Percentiles rank a stretch among this genome's conserved stretches.
phyloP scores from a whole-genome alignment of 73 alveolate species.

The Paramecium primaurelia region DNA sequence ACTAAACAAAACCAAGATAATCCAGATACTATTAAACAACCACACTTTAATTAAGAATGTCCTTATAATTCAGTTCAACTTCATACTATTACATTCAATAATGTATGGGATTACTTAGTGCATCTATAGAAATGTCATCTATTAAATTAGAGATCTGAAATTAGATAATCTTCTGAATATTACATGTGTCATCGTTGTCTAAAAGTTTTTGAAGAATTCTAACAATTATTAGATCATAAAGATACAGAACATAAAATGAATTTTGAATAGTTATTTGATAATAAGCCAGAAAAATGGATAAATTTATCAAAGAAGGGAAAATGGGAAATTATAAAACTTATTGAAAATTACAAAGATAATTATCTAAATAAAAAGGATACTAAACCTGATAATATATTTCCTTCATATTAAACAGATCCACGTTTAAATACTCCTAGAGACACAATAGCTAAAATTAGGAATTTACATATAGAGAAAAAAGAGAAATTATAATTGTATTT shows the following conservation, averaged over 20 bases:
- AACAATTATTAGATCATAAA: not conserved
- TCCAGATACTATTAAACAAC: not conserved
- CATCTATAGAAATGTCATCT: not conserved
- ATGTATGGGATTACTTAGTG: not conserved
- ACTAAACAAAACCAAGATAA: not conserved
- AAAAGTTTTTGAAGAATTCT: not conserved
- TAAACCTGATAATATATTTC: not conserved
- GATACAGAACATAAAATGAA: not conserved
- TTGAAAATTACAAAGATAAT: not conserved
- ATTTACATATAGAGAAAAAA: not conserved
- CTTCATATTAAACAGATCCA: not conserved
- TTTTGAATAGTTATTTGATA: not conserved
- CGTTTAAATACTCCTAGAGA: not conserved
- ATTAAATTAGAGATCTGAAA: not conserved
- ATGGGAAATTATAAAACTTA: not conserved
- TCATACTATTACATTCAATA: not conserved
- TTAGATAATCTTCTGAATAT: not conserved
- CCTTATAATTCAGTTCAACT: not conserved
- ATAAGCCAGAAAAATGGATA: not conserved
- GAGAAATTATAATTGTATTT: not conserved
- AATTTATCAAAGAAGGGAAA: not conserved
- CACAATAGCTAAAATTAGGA: not conserved
- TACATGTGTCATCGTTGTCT: not conserved
- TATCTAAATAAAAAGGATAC: not conserved
- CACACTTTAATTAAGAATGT: not conserved